Conservation (phyloP, 1,284 basidiomycete genomes). For the Ceratobasidium sp. region DNA sequence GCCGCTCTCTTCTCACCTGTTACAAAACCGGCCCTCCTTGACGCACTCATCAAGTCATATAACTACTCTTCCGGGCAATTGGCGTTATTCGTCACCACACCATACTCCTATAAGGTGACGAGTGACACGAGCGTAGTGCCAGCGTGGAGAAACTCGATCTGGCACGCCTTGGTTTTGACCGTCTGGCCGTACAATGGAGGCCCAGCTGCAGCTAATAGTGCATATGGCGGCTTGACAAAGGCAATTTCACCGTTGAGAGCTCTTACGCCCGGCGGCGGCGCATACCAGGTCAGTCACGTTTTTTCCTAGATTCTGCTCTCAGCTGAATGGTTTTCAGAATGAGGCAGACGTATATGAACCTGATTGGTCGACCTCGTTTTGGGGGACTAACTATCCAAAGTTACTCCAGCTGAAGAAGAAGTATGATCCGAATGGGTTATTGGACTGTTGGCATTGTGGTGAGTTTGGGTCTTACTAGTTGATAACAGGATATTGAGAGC, state of each 20-base stretch:
- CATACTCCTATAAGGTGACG: constrained; percentile 3
- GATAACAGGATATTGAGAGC: background rate
- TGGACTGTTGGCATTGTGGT: constrained; percentile 70
- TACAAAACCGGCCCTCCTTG: too few species aligned
- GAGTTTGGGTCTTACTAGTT: constrained; percentile 44
- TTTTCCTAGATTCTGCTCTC: background rate
- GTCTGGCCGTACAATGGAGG: constrained; percentile 25
- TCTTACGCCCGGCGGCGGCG: constrained; percentile 28
- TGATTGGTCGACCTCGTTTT: constrained; percentile 56
- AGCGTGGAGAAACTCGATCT: constrained; percentile 56
- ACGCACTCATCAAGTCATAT: background rate
- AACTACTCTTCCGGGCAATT: background rate
- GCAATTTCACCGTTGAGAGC: constrained; percentile 37
- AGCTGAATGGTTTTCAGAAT: constrained; percentile 50
- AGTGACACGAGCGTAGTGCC: constrained; percentile 57
- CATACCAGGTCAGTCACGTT: background rate
- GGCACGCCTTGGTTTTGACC: constrained; percentile 49
- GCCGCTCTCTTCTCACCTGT: background rate
- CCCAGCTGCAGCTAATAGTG: constrained; percentile 1
- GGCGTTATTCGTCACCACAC: constrained; percentile 4
- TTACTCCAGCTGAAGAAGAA: constrained; percentile 60
- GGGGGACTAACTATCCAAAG: constrained; percentile 59
- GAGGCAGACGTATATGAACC: constrained; percentile 65
- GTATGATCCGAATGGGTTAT: constrained; percentile 61
- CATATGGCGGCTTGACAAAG: constrained; percentile 36